Evolutionary conservation across 1,284 basidiomycete species (phyloP).

Genomic region (Exobasidium cylindrosporum): DNA sequence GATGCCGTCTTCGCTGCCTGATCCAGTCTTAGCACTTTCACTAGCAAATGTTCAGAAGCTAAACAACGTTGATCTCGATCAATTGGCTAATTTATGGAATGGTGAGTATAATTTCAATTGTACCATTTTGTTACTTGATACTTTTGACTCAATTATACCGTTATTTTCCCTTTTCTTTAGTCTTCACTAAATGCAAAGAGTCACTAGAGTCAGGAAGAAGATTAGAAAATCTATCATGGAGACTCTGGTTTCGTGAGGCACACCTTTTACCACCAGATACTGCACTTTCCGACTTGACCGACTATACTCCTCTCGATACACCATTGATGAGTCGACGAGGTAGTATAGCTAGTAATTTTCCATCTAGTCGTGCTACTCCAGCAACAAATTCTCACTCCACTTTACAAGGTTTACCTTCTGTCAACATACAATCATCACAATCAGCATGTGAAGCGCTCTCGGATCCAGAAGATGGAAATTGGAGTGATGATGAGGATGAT

Average conservation of each 20-base stretch:
- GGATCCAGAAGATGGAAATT: not conserved
- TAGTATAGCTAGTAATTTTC: slow-evolving; percentile 20
- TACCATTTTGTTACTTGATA: not conserved
- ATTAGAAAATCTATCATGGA: slow-evolving; percentile 80
- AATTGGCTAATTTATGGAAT: slow-evolving; percentile 45
- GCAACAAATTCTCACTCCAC: not conserved
- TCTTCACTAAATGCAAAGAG: slow-evolving; percentile 78
- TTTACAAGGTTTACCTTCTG: not conserved
- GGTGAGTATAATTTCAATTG: slow-evolving; percentile 25
- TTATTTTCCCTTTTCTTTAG: slow-evolving; percentile 56
- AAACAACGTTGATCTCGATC: slow-evolving; percentile 37
- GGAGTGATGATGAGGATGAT: not conserved
- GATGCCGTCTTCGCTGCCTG: slow-evolving; percentile 21
- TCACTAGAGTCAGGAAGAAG: slow-evolving; percentile 72
- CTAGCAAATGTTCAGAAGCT: slow-evolving; percentile 39
- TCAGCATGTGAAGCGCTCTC: not conserved
- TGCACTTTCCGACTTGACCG: slow-evolving; percentile 36
- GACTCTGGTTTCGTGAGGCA: slow-evolving; percentile 71
- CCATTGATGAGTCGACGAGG: slow-evolving; percentile 35
- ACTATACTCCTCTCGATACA: slow-evolving; percentile 37
- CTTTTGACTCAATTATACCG: not conserved
- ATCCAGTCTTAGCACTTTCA: slow-evolving; percentile 42
- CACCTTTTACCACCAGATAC: slow-evolving; percentile 39
- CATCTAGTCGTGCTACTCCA: not conserved
- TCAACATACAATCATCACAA: not conserved